A percentile compares a stretch with the other conserved stretches of the same genome.
phyloP scores from a whole-genome alignment of 2,329 filamentous ascomycete species.

The Xylariaceae sp. region DNA sequence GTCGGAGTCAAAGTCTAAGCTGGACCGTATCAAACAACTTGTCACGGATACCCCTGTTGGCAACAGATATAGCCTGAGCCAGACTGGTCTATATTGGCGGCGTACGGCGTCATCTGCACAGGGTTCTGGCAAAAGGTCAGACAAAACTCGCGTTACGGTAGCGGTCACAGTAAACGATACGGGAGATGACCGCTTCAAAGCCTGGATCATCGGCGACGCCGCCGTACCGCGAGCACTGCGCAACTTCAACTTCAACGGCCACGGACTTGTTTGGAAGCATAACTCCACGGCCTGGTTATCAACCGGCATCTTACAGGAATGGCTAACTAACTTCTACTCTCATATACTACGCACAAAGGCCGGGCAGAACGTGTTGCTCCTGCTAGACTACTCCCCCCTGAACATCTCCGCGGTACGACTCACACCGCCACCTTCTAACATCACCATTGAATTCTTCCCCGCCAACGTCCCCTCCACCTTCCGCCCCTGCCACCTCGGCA shows the following conservation, averaged over 20 bases:
- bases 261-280: not conserved
- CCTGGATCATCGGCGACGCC: not conserved
- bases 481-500: not conserved
- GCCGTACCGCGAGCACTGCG: not conserved
- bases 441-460: constrained; percentile 1
- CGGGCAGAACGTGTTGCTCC: not conserved
- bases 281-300: not conserved
- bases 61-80: not conserved
- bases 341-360: not conserved
- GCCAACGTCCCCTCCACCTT: not conserved
- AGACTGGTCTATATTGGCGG: constrained; percentile 1
- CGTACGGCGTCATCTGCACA: not conserved
- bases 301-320: not conserved
- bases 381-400: not conserved
- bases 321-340: not conserved
- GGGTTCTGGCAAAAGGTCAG: not conserved
- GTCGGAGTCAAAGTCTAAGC: not conserved
- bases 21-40: not conserved
- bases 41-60: not conserved
- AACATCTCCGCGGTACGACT: not conserved
- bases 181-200: not conserved
- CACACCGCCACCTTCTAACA: not conserved
- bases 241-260: not conserved
- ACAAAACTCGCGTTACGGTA: not conserved
- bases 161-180: not conserved